Evolutionary conservation across 495 filamentous ascomycete species (phyloP).

Genomic region (Penicillium bialowiezense): DNA sequence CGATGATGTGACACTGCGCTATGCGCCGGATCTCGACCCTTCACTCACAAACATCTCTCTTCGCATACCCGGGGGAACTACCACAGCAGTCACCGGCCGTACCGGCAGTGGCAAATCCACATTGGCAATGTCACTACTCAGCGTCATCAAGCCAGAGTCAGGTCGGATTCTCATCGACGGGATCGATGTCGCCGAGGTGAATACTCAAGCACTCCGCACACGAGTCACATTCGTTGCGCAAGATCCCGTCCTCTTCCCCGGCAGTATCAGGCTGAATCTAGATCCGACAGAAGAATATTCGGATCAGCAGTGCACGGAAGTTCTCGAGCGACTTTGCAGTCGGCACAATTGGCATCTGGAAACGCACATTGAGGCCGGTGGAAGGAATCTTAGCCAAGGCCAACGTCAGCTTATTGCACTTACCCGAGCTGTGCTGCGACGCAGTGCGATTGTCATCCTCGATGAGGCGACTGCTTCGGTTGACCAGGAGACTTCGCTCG

Average conservation of each 20-base stretch:
- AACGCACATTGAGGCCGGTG: slow-evolving; percentile 56
- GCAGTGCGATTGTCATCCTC: slow-evolving; percentile 60
- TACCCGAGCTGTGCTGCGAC: slow-evolving; percentile 53
- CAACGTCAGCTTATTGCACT: slow-evolving; percentile 62
- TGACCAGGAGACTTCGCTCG: slow-evolving; percentile 71
- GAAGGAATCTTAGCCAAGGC: slow-evolving; percentile 58
- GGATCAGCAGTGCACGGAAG: slow-evolving; percentile 47
- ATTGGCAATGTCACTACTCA: slow-evolving; percentile 60
- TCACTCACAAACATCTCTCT: slow-evolving; percentile 63
- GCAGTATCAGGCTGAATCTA: slow-evolving; percentile 57
- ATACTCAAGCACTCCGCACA: slow-evolving; percentile 56
- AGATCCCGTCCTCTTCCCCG: slow-evolving; percentile 62
- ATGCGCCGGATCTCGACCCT: slow-evolving; percentile 71
- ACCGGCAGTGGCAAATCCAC: slow-evolving; percentile 69
- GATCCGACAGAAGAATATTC: slow-evolving; percentile 48
- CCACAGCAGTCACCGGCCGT: slow-evolving; percentile 60
- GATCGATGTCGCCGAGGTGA: slow-evolving; percentile 58
- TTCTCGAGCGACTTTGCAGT: slow-evolving; percentile 50
- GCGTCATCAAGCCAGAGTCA: slow-evolving; percentile 49
- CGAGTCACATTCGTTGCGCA: slow-evolving; percentile 63
- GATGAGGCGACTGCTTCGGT: slow-evolving; percentile 88
- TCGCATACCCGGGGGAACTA: slow-evolving; percentile 69
- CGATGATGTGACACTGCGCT: slow-evolving; percentile 70
- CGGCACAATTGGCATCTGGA: slow-evolving; percentile 52
- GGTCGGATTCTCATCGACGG: slow-evolving; percentile 59